Percentiles rank a stretch among this genome's conserved stretches.
Evolutionary conservation across 129 eudicot species (phyloP).

Genomic region (Scalesia atractyloides): DNA sequence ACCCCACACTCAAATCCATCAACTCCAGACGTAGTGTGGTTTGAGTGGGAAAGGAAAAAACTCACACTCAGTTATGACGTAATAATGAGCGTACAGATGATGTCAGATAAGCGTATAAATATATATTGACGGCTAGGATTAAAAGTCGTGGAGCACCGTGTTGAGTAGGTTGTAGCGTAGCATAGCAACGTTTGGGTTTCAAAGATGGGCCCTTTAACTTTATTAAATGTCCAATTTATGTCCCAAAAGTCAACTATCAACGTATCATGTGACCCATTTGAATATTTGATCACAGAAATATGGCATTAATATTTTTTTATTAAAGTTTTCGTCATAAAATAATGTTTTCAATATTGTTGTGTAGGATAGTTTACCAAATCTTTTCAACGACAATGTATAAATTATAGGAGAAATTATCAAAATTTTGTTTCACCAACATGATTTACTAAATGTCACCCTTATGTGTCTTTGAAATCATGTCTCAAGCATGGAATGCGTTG

Average conservation of each 20-base stretch:
- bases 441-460: too few relatives aligned
- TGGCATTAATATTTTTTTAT: neutral
- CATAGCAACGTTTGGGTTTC: slow-evolving; percentile 26
- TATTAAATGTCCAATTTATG: slow-evolving; percentile 28
- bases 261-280: neutral
- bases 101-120: slow-evolving; percentile 16
- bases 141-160: slow-evolving; percentile 34
- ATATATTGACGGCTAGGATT: slow-evolving; percentile 30
- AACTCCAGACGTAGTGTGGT: too few relatives aligned
- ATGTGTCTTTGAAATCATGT: too few relatives aligned
- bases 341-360: too few relatives aligned
- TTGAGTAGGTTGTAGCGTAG: slow-evolving; percentile 9
- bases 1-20: too few relatives aligned
- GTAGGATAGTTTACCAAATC: too few relatives aligned
- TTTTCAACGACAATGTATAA: too few relatives aligned
- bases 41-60: too few relatives aligned
- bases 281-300: slow-evolving; percentile 14
- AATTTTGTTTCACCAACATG: too few relatives aligned
- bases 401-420: too few relatives aligned
- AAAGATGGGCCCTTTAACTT: slow-evolving; percentile 36
- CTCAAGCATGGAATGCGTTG: too few relatives aligned
- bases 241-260: slow-evolving; percentile 28
- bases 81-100: slow-evolving; percentile 12
- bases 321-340: too few relatives aligned
- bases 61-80: slow-evolving; percentile 4